phyloP scores from a whole-genome alignment of 2,329 filamentous ascomycete species.

The Canariomyces notabilis region DNA sequence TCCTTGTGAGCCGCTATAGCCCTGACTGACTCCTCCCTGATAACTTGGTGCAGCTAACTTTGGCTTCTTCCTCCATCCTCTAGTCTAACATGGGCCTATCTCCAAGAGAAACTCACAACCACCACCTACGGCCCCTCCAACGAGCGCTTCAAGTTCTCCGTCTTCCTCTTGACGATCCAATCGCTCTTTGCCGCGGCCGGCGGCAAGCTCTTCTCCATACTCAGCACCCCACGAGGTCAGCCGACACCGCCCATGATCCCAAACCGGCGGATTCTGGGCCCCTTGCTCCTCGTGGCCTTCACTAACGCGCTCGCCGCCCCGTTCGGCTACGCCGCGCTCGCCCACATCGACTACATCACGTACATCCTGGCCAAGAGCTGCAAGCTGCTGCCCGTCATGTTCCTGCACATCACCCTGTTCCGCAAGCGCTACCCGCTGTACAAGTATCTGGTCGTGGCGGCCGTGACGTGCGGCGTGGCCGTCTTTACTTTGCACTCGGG shows the following conservation, averaged over 20 bases:
- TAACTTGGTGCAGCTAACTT: not conserved
- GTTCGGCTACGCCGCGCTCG: slow-evolving; percentile 87
- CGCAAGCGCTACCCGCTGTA: slow-evolving; percentile 84
- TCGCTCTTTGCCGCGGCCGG: slow-evolving; percentile 80
- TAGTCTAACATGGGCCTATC: slow-evolving; percentile 89
- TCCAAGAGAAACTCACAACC: slow-evolving; percentile 96
- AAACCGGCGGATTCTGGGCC: slow-evolving; percentile 64
- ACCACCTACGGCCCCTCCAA: slow-evolving; percentile 66
- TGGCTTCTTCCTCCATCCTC: too few relatives aligned
- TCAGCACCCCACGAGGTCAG: slow-evolving; percentile 52
- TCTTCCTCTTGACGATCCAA: slow-evolving; percentile 95
- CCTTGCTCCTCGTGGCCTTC: slow-evolving; percentile 78
- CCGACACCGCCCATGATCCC: slow-evolving; percentile 68
- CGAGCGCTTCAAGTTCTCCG: slow-evolving; percentile 82
- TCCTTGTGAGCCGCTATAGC: slow-evolving; percentile 66
- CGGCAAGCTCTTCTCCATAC: slow-evolving; percentile 73
- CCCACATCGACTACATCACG: slow-evolving; percentile 96
- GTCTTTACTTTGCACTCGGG: slow-evolving; percentile 88
- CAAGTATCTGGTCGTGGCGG: slow-evolving; percentile 90
- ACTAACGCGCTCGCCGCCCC: slow-evolving; percentile 88
- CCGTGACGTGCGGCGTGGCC: slow-evolving; percentile 87
- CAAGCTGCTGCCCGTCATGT: slow-evolving; percentile 98
- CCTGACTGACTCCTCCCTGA: not conserved
- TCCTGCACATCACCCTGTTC: slow-evolving; percentile 89
- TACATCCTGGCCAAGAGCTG: slow-evolving; percentile 97